Base-by-base conservation (phyloP, 2,329 filamentous ascomycete species). In the Pseudofabraea citricarpa region DNA sequence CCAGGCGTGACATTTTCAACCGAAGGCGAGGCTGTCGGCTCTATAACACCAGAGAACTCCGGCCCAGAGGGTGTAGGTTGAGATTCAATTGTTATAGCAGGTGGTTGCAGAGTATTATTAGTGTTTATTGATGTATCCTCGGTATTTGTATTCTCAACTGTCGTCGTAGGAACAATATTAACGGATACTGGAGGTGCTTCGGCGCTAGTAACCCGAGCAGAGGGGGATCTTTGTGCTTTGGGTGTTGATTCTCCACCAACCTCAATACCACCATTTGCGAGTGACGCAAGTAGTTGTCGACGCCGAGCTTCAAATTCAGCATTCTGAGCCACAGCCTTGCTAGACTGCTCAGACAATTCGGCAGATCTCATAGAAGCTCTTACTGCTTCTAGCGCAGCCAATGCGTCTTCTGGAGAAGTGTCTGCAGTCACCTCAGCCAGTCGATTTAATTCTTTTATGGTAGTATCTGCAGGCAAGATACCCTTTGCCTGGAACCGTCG, bases 231-330 rank as follows among this genome's bases (percentile, higher is more conserved):
- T 22, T 32, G 38, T 20, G 33, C 15, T 23, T 44, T 32, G 4
- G 27, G n/a, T 29, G 40, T 21, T 54, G 20, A 47, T 26, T 41
- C 29, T 43, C 27, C 46, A 39, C 76, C 70, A 8, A 79, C 58
- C 44, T 80, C 74, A 9, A 79, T 58, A 12, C 75, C 76, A 6
- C 76, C 76, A 18, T 64, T 62, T 32, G 67, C 67, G 22, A 82
- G 64, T 37, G 72, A 72, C 9, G 66, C 65, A 10, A 82, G 63
- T 13, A 81, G 60, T 32, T 71, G 66, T 49, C 73, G 65, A 46
- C 73, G 70, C 46, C 66, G 72, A 26, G 64, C 66, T 51, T 77
- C 70, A 46, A 79, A 74, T 21, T 73, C 68, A 6, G 63, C 47
- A 39, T 51, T 48, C 45, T 59, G 51, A 16, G 47, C 36, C 15